These are phyloP conservation scores for Cladosporium sphaerospermum DNA, from an alignment of 2,329 filamentous ascomycete genomes.

Conservation along the genomic window DNA sequence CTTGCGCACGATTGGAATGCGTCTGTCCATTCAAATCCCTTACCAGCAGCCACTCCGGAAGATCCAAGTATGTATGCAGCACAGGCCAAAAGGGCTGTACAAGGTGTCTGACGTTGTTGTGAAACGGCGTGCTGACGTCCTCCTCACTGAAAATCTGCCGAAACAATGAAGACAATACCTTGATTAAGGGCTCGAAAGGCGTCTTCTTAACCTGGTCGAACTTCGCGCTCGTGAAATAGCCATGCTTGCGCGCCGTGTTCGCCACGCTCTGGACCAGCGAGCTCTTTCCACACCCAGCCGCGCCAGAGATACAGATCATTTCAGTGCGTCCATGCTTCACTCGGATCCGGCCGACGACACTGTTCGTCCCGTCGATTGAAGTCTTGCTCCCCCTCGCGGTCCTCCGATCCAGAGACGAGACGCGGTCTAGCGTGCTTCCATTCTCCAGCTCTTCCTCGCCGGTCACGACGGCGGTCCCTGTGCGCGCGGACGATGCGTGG, in stretches of 20 bases:
- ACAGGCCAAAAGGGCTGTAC: constrained; percentile 53
- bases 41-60: constrained; percentile 60
- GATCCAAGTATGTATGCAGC: constrained; percentile 52
- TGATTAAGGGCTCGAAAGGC: constrained; percentile 57
- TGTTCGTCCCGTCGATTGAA: constrained; percentile 1
- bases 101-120: constrained; percentile 50
- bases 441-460: constrained; percentile 3
- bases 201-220: constrained; percentile 54
- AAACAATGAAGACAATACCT: constrained; percentile 55
- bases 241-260: constrained; percentile 49
- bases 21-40: constrained; percentile 7
- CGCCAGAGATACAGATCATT: constrained; percentile 52
- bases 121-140: constrained; percentile 56
- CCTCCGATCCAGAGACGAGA: constrained; percentile 3
- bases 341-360: neutral
- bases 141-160: constrained; percentile 60
- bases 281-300: constrained; percentile 55
- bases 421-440: constrained; percentile 1
- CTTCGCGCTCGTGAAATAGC: constrained; percentile 55
- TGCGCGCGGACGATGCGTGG: constrained; percentile 4
- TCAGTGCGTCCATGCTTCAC: constrained; percentile 47
- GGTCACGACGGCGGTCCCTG: neutral
- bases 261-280: constrained; percentile 55
- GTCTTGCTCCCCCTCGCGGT: constrained; percentile 7
- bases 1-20: neutral